A percentile compares a stretch with the other conserved stretches of the same genome.
phyloP scores from a whole-genome alignment of 2,329 filamentous ascomycete species.

The Epichloe glyceriae region DNA sequence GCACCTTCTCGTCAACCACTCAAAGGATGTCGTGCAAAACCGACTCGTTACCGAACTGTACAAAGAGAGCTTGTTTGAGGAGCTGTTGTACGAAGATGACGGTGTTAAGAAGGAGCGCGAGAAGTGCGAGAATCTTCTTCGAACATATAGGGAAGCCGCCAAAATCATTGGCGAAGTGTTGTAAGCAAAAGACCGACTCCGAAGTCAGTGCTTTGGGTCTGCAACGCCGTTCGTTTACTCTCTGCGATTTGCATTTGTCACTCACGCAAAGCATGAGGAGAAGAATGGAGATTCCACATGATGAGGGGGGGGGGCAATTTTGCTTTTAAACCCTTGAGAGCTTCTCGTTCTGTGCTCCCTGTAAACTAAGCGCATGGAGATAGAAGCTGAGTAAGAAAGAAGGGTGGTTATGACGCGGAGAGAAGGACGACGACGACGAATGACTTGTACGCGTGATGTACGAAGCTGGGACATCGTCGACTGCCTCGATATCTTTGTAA shows the following conservation, averaged over 20 bases:
- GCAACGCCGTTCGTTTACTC: no score
- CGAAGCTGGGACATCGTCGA: background rate
- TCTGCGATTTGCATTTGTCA: no score
- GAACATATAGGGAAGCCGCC: slow-evolving; percentile 92
- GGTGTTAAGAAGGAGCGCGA: slow-evolving; percentile 94
- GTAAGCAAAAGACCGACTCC: slow-evolving; percentile 26
- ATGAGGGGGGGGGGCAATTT: no score
- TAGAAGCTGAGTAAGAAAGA: background rate
- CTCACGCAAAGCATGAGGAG: no score
- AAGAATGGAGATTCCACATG: no score
- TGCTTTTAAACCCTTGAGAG: no score
- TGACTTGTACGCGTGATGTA: background rate
- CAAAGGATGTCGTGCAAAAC: slow-evolving; percentile 96
- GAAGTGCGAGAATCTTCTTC: slow-evolving; percentile 92
- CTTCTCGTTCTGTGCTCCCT: background rate
- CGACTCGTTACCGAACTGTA: slow-evolving; percentile 91
- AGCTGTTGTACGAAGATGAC: slow-evolving; percentile 94
- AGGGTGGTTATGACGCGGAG: background rate
- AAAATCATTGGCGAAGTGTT: slow-evolving; percentile 97
- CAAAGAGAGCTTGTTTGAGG: slow-evolving; percentile 79
- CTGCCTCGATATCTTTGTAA: background rate
- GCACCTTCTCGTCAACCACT: slow-evolving; percentile 96
- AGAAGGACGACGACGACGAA: background rate
- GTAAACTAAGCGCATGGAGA: background rate
- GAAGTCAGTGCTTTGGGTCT: no score